Percentiles rank a stretch among this genome's conserved stretches.
These are phyloP conservation scores for Pelargonium nanum DNA, from an alignment of 345 rosid species.

Conservation along the genomic window DNA sequence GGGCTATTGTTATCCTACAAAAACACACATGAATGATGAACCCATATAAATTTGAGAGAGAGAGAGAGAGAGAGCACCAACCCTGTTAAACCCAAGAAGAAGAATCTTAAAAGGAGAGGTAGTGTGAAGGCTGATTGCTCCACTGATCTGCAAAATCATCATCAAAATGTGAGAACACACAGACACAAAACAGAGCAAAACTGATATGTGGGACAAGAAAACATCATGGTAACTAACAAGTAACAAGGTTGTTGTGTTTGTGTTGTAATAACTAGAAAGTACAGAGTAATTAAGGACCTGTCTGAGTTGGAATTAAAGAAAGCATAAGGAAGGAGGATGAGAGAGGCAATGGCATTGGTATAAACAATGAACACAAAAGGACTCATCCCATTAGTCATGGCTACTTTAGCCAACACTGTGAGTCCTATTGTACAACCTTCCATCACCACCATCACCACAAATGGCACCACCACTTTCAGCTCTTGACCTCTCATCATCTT, in stretches of 20 bases:
- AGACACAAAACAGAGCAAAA: too few relatives aligned
- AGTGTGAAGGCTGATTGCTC: constrained; percentile 33
- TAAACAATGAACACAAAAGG: constrained; percentile 70
- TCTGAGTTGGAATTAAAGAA: constrained; percentile 48
- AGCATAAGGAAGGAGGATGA: constrained; percentile 54
- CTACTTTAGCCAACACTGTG: constrained; percentile 51
- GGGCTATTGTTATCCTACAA: constrained; percentile 51
- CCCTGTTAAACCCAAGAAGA: constrained; percentile 78
- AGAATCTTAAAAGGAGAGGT: constrained; percentile 43
- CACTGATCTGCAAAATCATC: constrained; percentile 27
- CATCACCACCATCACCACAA: constrained; percentile 46
- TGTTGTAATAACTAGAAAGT: too few relatives aligned
- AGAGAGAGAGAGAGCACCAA: constrained; percentile 17
- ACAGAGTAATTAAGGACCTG: background rate
- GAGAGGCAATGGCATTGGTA: constrained; percentile 47
- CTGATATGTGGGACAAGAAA: background rate
- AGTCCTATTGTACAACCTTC: constrained; percentile 52
- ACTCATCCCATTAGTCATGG: constrained; percentile 54
- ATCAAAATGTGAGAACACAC: background rate
- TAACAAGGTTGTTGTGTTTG: too few relatives aligned
- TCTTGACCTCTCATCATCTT: constrained; percentile 12
- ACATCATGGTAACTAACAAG: background rate
- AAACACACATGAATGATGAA: background rate
- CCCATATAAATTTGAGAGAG: background rate
- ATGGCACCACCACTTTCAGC: constrained; percentile 28